Evolutionary conservation across 2,329 filamentous ascomycete species (phyloP).

Genomic region (Fusarium fracticaudum): DNA sequence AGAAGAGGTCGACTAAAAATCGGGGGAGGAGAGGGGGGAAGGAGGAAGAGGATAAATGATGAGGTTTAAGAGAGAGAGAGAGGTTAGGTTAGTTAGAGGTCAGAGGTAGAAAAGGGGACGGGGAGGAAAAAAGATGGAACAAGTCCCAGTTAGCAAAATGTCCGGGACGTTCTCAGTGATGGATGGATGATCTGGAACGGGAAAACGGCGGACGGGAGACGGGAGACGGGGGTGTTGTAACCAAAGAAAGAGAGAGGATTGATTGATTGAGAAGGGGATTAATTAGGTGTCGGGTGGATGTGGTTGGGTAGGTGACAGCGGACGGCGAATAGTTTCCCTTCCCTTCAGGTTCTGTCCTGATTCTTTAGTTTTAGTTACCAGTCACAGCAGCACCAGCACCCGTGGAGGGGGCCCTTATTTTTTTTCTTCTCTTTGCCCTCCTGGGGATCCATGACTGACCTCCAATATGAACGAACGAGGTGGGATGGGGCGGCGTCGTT

Average conservation of each 20-base stretch:
- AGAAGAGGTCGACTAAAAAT: constrained; percentile 22
- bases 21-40: neutral
- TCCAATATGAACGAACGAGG: neutral
- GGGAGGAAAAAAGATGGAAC: constrained; percentile 30
- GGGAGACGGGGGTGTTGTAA: constrained; percentile 32
- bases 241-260: neutral
- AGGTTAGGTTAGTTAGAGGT: neutral
- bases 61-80: neutral
- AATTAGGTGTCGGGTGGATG: constrained; percentile 34
- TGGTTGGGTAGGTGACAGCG: constrained; percentile 43
- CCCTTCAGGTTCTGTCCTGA: neutral
- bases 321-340: constrained; percentile 11
- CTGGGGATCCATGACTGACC: constrained; percentile 6
- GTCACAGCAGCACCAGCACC: neutral
- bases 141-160: constrained; percentile 31
- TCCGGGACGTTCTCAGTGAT: constrained; percentile 24
- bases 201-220: constrained; percentile 41
- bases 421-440: constrained; percentile 3
- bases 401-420: constrained; percentile 38
- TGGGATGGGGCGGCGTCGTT: constrained; percentile 9
- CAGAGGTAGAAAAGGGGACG: constrained; percentile 15
- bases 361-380: neutral
- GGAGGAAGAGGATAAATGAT: too few relatives aligned
- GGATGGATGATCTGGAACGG: constrained; percentile 43
- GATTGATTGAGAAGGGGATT: constrained; percentile 28